Conservation (phyloP, 495 filamentous ascomycete genomes). For the Aspergillus carlsbadensis region DNA sequence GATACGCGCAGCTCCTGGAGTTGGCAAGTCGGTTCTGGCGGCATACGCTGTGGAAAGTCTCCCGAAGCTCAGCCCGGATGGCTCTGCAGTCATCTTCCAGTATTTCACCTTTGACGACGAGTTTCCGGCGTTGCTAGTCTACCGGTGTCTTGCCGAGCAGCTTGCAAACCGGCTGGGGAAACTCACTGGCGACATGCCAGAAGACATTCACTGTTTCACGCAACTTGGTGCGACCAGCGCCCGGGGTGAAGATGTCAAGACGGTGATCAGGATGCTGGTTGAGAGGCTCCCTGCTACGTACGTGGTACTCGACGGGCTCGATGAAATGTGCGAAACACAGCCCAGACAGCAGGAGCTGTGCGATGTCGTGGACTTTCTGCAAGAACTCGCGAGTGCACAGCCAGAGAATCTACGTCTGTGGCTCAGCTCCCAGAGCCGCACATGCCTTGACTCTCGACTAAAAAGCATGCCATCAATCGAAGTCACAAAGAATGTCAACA, state of each 20-base stretch:
- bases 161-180: not conserved
- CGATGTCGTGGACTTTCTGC: not conserved
- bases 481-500: not conserved
- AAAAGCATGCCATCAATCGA: not conserved
- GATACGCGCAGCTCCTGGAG: constrained; percentile 3
- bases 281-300: not conserved
- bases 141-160: constrained; percentile 1
- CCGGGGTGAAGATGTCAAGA: not conserved
- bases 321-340: not conserved
- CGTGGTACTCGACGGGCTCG: not conserved
- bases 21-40: constrained; percentile 1
- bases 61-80: not conserved
- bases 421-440: not conserved
- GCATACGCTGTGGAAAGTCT: not conserved
- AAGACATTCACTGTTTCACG: not conserved
- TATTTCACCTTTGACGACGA: constrained; percentile 3
- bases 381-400: not conserved
- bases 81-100: not conserved
- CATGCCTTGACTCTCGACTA: not conserved
- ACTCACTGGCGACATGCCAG: not conserved
- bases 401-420: not conserved
- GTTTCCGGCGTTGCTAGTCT: not conserved
- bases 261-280: not conserved
- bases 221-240: not conserved
- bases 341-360: not conserved